Evolutionary conservation across 257 asterid species (phyloP), one percentile per base, ranked within the genome.

Genomic region (Leonotis leonurus): DNA sequence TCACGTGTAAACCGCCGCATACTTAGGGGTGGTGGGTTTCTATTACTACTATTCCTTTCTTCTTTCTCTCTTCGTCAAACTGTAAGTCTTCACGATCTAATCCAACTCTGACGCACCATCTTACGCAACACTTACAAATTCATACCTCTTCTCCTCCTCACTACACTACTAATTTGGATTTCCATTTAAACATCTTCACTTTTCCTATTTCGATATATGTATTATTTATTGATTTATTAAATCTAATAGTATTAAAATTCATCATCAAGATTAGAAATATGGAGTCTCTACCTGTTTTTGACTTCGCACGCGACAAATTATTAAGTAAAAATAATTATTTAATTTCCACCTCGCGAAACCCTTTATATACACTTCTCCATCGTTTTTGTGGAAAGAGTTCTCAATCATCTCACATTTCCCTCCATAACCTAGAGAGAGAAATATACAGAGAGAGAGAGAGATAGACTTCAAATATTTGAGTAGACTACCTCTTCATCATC

Each of bases 1-100:
- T 86, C 91, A 89, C 91, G 92, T 87, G 97, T 78, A 78, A 84
- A 75, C 75, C 83, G 90, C 88, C 91, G 88, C 86, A 78, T 70
- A 17, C 70, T 24, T 77, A 82, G 91, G 95, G 80, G 78, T 78
- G 78, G 86, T 65, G 77, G 66, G 24, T 58, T 39, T 43, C 1
- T 53, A 53, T 48, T 60, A 3, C 35, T 4, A 6, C 27, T 21
- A n/a, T 18, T 8, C 8, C 1, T 16, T 33, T 30, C 24, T 46
- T 25, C 8, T 30, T 10, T 35, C 16, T 11, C 50, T 9, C 18
- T 11, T 5, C 14, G 36, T 10, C 3, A 8, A 12, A 8, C 11
- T n/a, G 26, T n/a, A n/a, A n/a, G n/a, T n/a, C n/a, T n/a, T n/a
- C n/a, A n/a, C n/a, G n/a, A n/a, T n/a, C n/a, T n/a, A n/a, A n/a